Base-by-base conservation (phyloP, 768 basidiomycete genomes). In the Suillus decipiens region DNA sequence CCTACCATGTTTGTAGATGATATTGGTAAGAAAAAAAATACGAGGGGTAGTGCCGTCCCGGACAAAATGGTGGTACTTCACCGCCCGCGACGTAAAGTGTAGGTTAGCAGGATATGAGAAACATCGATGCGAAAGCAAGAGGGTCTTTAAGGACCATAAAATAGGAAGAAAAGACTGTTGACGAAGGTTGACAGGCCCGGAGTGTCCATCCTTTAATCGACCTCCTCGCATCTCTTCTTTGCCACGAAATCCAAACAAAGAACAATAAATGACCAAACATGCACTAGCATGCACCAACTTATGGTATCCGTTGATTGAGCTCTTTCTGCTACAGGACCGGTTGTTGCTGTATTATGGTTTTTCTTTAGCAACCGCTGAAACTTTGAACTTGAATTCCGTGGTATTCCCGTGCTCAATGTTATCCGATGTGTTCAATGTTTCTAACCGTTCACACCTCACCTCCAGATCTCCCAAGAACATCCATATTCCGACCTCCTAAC, bases 11-110 rank as follows among this genome's bases (percentile, higher is more conserved):
- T 48, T 55, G 61, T 61, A 69, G 68, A 42, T 22, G 67, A 47
- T 22, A 11, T 63, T 58, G 39, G 19, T 45, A 15, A 43, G 37
- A 39, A 9, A 48, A 33, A 31, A 66, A 60, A 55, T 51, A 28
- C 1, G 62, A 48, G 37, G 41, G 51, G 48, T 61, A 71, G 51
- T 53, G 33, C 10, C 69, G 67, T 65, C 76, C 69, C 71, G 73
- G 70, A 72, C 75, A 77, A 75, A 51, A 68, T 73, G 75, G 74
- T 70, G 78, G 74, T 76, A 72, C 65, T 66, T 71, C 76, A 80
- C 79, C 84, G 81, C 81, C 86, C 86, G 84, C 84, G 82, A 85
- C 82, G 79, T 72, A 70, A 78, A 78, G 78, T 77, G 76, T 77
- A 78, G 75, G 83, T 81, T 85, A 82, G 82, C 86, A 82, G 71